A percentile compares a stretch with the other conserved stretches of the same genome.
phyloP scores from a whole-genome alignment of 345 rosid species.

The Conringia planisiliqua region DNA sequence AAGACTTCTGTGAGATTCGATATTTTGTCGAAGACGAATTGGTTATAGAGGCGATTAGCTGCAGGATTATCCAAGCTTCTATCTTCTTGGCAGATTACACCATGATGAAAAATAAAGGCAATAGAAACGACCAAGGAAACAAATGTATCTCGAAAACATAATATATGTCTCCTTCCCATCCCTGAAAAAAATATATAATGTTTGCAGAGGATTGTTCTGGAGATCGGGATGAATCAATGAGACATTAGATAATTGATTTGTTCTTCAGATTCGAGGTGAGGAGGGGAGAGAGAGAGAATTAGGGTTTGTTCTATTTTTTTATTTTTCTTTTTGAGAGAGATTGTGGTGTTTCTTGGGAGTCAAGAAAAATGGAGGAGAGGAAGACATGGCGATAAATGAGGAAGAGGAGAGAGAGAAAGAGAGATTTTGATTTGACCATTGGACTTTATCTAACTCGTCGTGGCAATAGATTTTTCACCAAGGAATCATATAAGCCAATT shows the following conservation, averaged over 20 bases:
- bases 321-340: background rate
- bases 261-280: background rate
- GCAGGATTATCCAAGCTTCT: constrained; percentile 33
- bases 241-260: background rate
- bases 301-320: constrained; percentile 20
- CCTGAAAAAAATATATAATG: constrained; percentile 2
- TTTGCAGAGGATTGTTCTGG: background rate
- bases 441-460: constrained; percentile 9
- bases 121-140: background rate
- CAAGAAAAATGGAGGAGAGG: constrained; percentile 67
- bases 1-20: constrained; percentile 55
- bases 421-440: constrained; percentile 18
- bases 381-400: constrained; percentile 44
- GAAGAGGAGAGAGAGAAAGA: constrained; percentile 16
- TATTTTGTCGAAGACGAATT: constrained; percentile 43
- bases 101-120: background rate
- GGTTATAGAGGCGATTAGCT: constrained; percentile 40
- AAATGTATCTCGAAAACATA: constrained; percentile 14
- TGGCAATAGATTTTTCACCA: background rate
- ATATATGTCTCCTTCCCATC: constrained; percentile 15
- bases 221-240: constrained; percentile 18
- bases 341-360: constrained; percentile 27
- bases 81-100: constrained; percentile 5
- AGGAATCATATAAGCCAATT: background rate
- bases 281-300: constrained; percentile 1